Evolutionary conservation across 768 basidiomycete species (phyloP).

Genomic region (Bullera alba): DNA sequence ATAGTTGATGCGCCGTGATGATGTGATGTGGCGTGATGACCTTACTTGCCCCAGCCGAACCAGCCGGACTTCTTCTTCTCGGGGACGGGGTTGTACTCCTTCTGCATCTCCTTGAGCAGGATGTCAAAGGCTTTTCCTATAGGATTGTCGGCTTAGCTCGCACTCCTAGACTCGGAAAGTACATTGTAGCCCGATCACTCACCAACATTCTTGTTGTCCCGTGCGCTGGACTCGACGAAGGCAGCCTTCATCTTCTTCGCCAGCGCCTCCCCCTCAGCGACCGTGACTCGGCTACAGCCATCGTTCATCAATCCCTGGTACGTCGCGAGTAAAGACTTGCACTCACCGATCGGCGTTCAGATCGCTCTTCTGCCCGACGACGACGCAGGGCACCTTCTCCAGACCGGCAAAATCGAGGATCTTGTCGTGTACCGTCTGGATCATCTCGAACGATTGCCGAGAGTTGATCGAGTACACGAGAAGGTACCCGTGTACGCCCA

Average conservation of each 20-base stretch:
- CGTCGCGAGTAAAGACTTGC: background rate
- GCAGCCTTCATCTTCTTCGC: conserved; percentile 66
- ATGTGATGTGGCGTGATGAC: too few species aligned
- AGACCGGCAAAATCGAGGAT: conserved; percentile 79
- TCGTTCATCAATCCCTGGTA: background rate
- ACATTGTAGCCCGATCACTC: conserved; percentile 53
- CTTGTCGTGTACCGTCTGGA: conserved; percentile 87
- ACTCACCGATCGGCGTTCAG: conserved; percentile 60
- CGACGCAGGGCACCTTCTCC: conserved; percentile 79
- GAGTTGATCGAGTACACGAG: conserved; percentile 92
- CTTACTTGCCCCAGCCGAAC: conserved; percentile 32
- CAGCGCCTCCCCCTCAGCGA: conserved; percentile 66
- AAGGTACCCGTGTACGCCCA: conserved; percentile 94
- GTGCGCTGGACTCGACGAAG: conserved; percentile 83
- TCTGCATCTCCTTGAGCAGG: conserved; percentile 44
- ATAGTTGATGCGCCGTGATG: too few species aligned
- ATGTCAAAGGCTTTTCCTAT: conserved; percentile 44
- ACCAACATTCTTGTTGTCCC: conserved; percentile 81
- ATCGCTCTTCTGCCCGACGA: conserved; percentile 90
- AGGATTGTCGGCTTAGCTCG: background rate
- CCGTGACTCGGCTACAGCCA: conserved; percentile 50
- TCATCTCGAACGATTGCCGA: conserved; percentile 86
- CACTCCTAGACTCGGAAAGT: background rate
- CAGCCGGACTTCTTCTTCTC: conserved; percentile 44
- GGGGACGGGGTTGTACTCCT: conserved; percentile 42